Evolutionary conservation across 148 eudicot species (phyloP), one percentile per base, ranked within the genome.

Genomic region (Camellia japonica): DNA sequence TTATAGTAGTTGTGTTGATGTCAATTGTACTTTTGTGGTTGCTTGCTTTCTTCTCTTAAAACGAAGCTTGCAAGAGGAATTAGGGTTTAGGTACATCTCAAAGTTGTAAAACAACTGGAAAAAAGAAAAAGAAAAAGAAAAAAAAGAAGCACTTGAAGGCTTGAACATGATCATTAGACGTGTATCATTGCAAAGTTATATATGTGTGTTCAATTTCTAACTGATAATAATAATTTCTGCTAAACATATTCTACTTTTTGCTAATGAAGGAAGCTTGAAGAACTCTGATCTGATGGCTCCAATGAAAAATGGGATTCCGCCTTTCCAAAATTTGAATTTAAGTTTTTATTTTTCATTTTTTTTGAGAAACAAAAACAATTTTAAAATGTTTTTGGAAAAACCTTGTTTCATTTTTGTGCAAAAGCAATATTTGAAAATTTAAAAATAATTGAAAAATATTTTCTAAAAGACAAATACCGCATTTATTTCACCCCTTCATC

Each of bases 11-110:
- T 42, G 7, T 58, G 47, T 38, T 15, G 20, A 55, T 30, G 41
- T 51, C 46, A 73, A 54, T 6, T 14, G 7, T 59, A 73, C 46
- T 5, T 20, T 23, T 52, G 75, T 52, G 74, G 59, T 47, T 49
- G 74, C 49, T 71, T 47, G 74, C 49, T 71, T 47, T 71, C 55
- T 71, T 71, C 38, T 43, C 74, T 46, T 1, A 44, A 61, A 16
- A 61, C 4, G 2, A 61, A 61, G 10, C 64, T 4, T 61, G 20
- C 64, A 55, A 55, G 13, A 60, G 63, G 19, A 60, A 60, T 60
- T 60, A 15, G 19, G 63, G 43, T 7, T 9, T 64, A 19, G 68
- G 19, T 23, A 23, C 42, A 64, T 10, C 10, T 64, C 61, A 14
- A 11, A 14, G 61, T 58, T 58, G 61, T 58, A 30, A 30, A 30